These are phyloP conservation scores for Hypoxylon sp. DNA, from an alignment of 2,329 filamentous ascomycete species.

Conservation along the genomic window DNA sequence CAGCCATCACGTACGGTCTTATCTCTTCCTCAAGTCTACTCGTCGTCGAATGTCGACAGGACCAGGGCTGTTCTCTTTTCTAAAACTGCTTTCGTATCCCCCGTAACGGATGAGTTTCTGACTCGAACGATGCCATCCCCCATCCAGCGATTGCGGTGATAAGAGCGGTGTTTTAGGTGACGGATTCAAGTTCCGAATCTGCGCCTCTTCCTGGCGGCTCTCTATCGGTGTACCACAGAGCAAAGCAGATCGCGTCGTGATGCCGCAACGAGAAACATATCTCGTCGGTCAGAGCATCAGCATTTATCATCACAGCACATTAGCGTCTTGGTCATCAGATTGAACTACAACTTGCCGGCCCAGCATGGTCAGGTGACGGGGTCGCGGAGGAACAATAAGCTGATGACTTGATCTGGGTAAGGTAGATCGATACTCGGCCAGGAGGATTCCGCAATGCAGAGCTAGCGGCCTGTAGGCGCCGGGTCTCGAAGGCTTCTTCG, in stretches of 20 bases:
- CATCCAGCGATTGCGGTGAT: not conserved
- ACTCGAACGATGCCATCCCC: not conserved
- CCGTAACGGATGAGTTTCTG: not conserved
- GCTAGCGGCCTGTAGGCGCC: not conserved
- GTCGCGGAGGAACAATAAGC: slow-evolving; percentile 1
- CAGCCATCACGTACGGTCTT: slow-evolving; percentile 1
- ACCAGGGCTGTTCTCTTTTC: not conserved
- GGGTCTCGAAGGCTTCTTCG: not conserved
- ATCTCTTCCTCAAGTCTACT: not conserved
- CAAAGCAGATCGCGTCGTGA: not conserved
- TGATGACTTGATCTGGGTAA: not conserved
- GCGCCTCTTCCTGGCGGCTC: not conserved
- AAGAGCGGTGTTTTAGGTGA: not conserved
- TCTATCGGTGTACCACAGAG: not conserved
- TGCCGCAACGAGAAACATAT: not conserved
- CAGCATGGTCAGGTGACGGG: slow-evolving; percentile 27
- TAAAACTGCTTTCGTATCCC: not conserved
- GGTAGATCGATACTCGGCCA: slow-evolving; percentile 1
- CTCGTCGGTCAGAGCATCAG: not conserved
- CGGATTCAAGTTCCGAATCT: not conserved
- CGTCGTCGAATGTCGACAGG: not conserved
- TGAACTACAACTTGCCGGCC: slow-evolving; percentile 1
- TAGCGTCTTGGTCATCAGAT: slow-evolving; percentile 26
- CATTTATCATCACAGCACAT: slow-evolving; percentile 22
- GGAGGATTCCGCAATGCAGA: not conserved